These are phyloP conservation scores for Pichia sp. DNA, from an alignment of 1,139 yeast genomes.

Conservation along the genomic window DNA sequence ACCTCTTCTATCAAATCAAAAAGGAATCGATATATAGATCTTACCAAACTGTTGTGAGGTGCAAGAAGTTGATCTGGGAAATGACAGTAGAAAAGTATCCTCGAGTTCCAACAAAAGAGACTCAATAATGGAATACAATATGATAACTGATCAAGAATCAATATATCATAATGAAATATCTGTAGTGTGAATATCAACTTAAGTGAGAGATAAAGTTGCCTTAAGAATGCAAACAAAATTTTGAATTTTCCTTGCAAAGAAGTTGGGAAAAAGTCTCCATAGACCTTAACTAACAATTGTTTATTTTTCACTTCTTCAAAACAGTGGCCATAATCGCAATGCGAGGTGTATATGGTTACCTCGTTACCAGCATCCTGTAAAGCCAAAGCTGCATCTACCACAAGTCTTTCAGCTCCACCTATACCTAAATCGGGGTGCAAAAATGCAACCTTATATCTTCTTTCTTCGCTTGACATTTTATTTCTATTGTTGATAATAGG, in stretches of 20 bases:
- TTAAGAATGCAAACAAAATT: slow-evolving; percentile 72
- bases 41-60: slow-evolving; percentile 45
- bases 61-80: slow-evolving; percentile 88
- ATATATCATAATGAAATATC: slow-evolving; percentile 51
- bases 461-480: neutral
- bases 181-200: slow-evolving; percentile 44
- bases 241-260: slow-evolving; percentile 57
- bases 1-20: slow-evolving; percentile 78
- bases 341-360: slow-evolving; percentile 74
- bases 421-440: slow-evolving; percentile 95
- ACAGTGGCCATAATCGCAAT: slow-evolving; percentile 79
- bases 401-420: slow-evolving; percentile 94
- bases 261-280: slow-evolving; percentile 81
- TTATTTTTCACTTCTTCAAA: slow-evolving; percentile 76
- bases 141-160: slow-evolving; percentile 82
- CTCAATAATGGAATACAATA: slow-evolving; percentile 74
- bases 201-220: slow-evolving; percentile 67
- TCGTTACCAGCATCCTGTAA: slow-evolving; percentile 62
- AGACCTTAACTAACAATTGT: slow-evolving; percentile 54
- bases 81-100: slow-evolving; percentile 82
- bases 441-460: slow-evolving; percentile 51
- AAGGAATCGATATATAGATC: slow-evolving; percentile 65
- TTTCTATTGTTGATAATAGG: neutral
- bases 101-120: slow-evolving; percentile 34
- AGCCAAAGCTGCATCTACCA: slow-evolving; percentile 92